Evolutionary conservation across 495 filamentous ascomycete species (phyloP), one percentile per base, ranked within the genome.

Genomic region (Astrothelium macrocarpum): DNA sequence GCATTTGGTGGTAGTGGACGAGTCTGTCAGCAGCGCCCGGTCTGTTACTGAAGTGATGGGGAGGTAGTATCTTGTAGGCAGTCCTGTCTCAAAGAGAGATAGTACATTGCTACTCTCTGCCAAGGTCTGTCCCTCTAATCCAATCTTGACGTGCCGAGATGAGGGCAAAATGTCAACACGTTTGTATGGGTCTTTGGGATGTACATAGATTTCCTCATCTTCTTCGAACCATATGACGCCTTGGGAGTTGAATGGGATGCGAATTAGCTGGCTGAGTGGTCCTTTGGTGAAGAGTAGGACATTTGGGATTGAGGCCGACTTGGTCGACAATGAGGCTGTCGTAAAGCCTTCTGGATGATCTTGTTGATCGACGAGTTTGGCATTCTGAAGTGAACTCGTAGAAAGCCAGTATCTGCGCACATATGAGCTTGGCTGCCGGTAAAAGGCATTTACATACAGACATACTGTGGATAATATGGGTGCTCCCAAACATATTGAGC

Each of bases 101-200:
- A 76, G 64, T 39, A 70, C 61, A 46, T 68, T 61, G 0, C 65
- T 59, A 9, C 75, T 75, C 46, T 75, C 65, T 1, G 84, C 84
- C 10, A 84, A 66, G 0, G 73, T 67, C 9, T 72, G 67, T 12
- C 79, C 82, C 49, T 76, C 75, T 7, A 85, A 62, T 31, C 74
- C 73, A 64, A 85, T 71, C 14, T 73, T 73, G 61, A 87, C 73
- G 32, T 71, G 70, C 1, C 84, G 76, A 0, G 71, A 70, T 0
- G 81, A 84, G 12, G 73, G 70, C 14, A 85, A 65, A 64, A 79
- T 77, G 49, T 85, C 82, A 63, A 87, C 76, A n/a, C 84, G 78
- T 62, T 83, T 84, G 70, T 67, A 75, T 0, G 83, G 84, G 67
- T 85, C 82, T 64, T 84, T 85, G 7, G 85, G 80, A 66, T 87